Percentiles rank a stretch among this genome's conserved stretches.
Evolutionary conservation across 2,329 filamentous ascomycete species (phyloP).

Genomic region (Ramichloridium luteum): DNA sequence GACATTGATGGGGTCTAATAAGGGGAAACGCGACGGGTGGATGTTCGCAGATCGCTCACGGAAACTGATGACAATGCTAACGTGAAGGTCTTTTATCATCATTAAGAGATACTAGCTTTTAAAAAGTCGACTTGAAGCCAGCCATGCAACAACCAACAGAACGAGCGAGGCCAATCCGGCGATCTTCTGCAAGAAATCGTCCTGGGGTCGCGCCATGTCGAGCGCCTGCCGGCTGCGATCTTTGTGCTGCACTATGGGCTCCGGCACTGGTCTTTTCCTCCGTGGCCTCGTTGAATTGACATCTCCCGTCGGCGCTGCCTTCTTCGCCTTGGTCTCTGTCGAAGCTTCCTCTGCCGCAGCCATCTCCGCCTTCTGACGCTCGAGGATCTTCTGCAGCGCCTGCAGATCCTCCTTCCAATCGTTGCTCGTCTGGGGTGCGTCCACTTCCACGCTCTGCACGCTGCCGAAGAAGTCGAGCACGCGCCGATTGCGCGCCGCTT

Average conservation of each 20-base stretch:
- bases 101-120: slow-evolving; percentile 7
- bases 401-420: slow-evolving; percentile 57
- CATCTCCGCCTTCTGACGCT: slow-evolving; percentile 35
- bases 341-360: slow-evolving; percentile 3
- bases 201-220: slow-evolving; percentile 25
- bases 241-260: background rate
- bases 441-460: slow-evolving; percentile 86
- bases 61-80: too few relatives aligned
- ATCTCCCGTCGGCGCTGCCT: slow-evolving; percentile 1
- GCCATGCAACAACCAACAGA: slow-evolving; percentile 30
- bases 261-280: background rate
- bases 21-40: too few relatives aligned
- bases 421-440: slow-evolving; percentile 33
- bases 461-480: slow-evolving; percentile 98
- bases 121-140: slow-evolving; percentile 18
- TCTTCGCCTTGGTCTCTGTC: slow-evolving; percentile 3
- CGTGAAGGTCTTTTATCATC: too few relatives aligned
- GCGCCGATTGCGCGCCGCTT: slow-evolving; percentile 62
- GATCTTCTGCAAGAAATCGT: slow-evolving; percentile 30
- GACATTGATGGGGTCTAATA: too few relatives aligned
- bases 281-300: too few relatives aligned
- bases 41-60: too few relatives aligned
- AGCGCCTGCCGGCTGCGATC: slow-evolving; percentile 4
- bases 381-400: slow-evolving; percentile 51
- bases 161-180: slow-evolving; percentile 29